Evolutionary conservation across 2,329 filamentous ascomycete genomes (phyloP).

Genomic region (Pestalotiopsis sp.): DNA sequence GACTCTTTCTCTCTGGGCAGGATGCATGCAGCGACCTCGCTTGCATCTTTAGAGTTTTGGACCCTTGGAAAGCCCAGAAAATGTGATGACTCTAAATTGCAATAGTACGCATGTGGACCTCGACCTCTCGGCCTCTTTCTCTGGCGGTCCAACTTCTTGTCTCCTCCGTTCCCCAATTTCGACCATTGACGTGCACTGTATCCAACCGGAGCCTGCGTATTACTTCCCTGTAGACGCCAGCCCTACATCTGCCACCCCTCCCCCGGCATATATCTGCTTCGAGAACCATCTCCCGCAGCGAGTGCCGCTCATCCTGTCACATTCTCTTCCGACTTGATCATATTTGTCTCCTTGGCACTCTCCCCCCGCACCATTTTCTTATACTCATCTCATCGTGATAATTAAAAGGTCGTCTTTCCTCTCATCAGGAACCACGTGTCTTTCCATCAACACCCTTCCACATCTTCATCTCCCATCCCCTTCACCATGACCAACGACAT

Average conservation of each 20-base stretch:
- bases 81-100: neutral
- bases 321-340: neutral
- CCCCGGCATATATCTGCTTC: neutral
- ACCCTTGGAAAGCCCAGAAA: neutral
- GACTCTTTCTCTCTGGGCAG: neutral
- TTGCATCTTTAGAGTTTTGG: neutral
- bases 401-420: neutral
- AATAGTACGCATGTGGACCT: neutral
- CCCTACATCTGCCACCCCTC: neutral
- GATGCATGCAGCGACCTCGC: neutral
- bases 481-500: constrained; percentile 26
- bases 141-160: neutral
- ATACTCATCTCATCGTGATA: too few relatives aligned
- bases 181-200: neutral
- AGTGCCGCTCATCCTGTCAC: neutral
- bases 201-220: too few relatives aligned
- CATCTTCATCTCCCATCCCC: neutral
- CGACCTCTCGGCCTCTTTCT: neutral
- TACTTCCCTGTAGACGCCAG: neutral
- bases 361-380: neutral
- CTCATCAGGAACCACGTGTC: neutral
- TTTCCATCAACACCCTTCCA: neutral
- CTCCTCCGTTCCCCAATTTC: neutral
- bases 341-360: neutral
- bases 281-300: neutral